These are phyloP conservation scores for Francoa sonchifolia DNA, from an alignment of 441 rosid genomes.

Conservation along the genomic window DNA sequence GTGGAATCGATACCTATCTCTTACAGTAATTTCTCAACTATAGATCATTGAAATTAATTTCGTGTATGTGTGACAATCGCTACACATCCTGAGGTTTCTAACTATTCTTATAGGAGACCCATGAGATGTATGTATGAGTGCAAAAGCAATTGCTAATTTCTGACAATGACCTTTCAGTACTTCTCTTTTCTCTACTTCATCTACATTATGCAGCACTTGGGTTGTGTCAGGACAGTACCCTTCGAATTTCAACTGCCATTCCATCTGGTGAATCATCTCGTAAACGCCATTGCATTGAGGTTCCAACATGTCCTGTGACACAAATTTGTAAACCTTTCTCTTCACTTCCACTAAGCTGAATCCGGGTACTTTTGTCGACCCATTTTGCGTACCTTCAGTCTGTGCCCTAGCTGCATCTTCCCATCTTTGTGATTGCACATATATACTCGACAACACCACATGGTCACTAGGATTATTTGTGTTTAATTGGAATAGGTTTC, in stretches of 20 bases:
- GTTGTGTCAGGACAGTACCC: slow-evolving; percentile 45
- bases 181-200: slow-evolving; percentile 54
- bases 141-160: slow-evolving; percentile 74
- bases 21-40: slow-evolving; percentile 3
- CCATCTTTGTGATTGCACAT: slow-evolving; percentile 42
- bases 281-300: slow-evolving; percentile 24
- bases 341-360: slow-evolving; percentile 43
- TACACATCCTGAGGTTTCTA: slow-evolving; percentile 4
- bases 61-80: slow-evolving; percentile 5
- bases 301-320: slow-evolving; percentile 44
- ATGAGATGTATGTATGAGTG: slow-evolving; percentile 35
- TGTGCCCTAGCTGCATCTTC: slow-evolving; percentile 36
- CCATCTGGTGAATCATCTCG: slow-evolving; percentile 60
- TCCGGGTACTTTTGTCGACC: slow-evolving; percentile 41
- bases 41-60: slow-evolving; percentile 1
- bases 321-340: slow-evolving; percentile 39
- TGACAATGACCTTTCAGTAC: slow-evolving; percentile 58
- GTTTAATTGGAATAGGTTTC: slow-evolving; percentile 21
- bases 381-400: slow-evolving; percentile 25
- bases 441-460: slow-evolving; percentile 36
- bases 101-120: slow-evolving; percentile 9
- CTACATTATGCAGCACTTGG: slow-evolving; percentile 41
- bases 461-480: slow-evolving; percentile 42
- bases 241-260: slow-evolving; percentile 49
- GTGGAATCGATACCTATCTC: slow-evolving; percentile 7